Evolutionary conservation across 1,139 yeast species (phyloP), one percentile per base, ranked within the genome.

Genomic region (Meyerozyma smithsonii): DNA sequence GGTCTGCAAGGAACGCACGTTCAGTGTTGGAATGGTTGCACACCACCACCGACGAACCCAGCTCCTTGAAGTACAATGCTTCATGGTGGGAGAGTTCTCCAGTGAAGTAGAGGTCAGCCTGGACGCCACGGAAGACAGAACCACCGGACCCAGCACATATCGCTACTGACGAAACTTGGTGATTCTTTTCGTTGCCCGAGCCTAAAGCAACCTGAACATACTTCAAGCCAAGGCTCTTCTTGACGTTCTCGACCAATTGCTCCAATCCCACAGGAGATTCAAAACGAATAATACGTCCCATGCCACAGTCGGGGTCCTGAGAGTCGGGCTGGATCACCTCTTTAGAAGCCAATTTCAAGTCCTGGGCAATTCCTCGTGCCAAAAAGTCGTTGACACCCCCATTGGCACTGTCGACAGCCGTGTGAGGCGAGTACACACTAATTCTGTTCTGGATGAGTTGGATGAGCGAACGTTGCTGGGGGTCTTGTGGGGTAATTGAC

Each of bases 51-150:
- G 80, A 69, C 10, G 79, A 69, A 0, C 96, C 96, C n/a, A 65
- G 56, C 50, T 90, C 97, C 36, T 73, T 76, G 45, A 82, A 71
- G 46, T 64, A 77, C 30, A 94, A 69, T 4, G 86, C 84, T 57
- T 92, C 97, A 55, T 94, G 98, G 55, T 92, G 98, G 15, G 95
- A 83, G 47, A 94, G 65, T 56, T 94, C 98, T 1, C 99, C 99
- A 0, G 98, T 90, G 53, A 81, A 77, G 56, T 74, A 84, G 32
- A 89, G 67, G 52, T 92, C 98, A 0, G 90, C 94, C 6, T 71
- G 51, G 2, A 77, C 78, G 0, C 84, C 82, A 39, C 65, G 63
- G 53, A 85, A 75, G 0, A 85, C 81, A 0, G 78, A 66, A 1
- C 86, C 81, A 0, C 99, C 99, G 4, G 96, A 86, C 0, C 99